Base-by-base conservation (phyloP, 2,329 filamentous ascomycete species). In the Nothophoma quercina region DNA sequence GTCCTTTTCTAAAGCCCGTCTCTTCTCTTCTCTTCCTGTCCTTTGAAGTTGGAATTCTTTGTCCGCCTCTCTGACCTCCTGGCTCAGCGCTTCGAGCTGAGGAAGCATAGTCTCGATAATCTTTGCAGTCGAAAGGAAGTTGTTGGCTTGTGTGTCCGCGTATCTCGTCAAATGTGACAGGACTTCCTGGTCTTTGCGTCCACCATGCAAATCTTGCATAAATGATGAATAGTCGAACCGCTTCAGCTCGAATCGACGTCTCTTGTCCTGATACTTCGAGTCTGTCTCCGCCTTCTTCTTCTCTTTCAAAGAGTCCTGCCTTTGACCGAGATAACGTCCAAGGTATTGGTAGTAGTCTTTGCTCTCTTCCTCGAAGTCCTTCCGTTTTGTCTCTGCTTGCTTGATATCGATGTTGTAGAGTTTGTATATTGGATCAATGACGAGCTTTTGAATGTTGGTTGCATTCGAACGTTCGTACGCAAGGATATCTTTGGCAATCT, bases 201-300 rank as follows among this genome's bases (percentile, higher is more conserved):
- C 95, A 23, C 95, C 95, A 59, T 98, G 95, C n/a, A 99, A 82
- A 78, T 99, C 95, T 68, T 98, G 93, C 90, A 99, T 96, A 70
- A 98, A 99, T 12, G 91, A 96, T 3, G 93, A 98, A 73, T 99
- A 99, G 75, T 99, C 96, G 68, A 99, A 99, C 8, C 96, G 88
- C 78, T 96, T 97, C 51, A 99, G 83, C 78, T 99, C 95, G 68
- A 99, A 99, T 63, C 92, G 96, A 35, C 91, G 88, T 61, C 93
- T 86, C 78, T 98, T 98, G 36, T 84, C 87, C 73, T 98, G 93
- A 70, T 98, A 99, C 71, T 99, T 99, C 25, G 90, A 89, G 73
- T 99, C 95, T 64, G 92, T 97, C 65, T 97, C 92, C 32, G 85
- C 90, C 57, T 95, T 87, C 77, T 98, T 98, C 83, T 99, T 99